These are phyloP conservation scores for Trypanosoma cruzi DNA, from an alignment of 208 protist genomes.

Conservation along the genomic window DNA sequence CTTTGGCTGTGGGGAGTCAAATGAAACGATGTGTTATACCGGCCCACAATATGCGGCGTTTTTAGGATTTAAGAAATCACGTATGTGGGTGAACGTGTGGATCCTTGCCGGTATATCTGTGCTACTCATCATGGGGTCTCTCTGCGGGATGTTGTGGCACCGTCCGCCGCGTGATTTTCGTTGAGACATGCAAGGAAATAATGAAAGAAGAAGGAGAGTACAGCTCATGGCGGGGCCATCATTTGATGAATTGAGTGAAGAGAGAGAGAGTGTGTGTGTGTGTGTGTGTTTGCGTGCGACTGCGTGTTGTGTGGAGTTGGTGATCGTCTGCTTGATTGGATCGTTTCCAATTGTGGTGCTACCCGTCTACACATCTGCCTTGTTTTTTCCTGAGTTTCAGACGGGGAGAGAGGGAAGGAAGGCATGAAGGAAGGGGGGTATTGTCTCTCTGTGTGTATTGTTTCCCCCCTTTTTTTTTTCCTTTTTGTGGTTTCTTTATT, in stretches of 20 bases:
- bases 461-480: neutral
- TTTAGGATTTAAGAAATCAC: slow-evolving; percentile 41
- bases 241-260: neutral
- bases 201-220: too few relatives aligned
- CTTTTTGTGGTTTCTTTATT: neutral
- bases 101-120: slow-evolving; percentile 38
- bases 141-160: slow-evolving; percentile 40
- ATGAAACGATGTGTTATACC: slow-evolving; percentile 43
- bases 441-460: neutral
- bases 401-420: neutral
- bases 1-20: slow-evolving; percentile 40
- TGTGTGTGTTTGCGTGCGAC: too few relatives aligned
- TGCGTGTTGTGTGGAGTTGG: too few relatives aligned
- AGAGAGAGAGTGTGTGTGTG: neutral
- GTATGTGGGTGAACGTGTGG: slow-evolving; percentile 50
- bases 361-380: too few relatives aligned
- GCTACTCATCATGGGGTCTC: slow-evolving; percentile 39
- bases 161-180: slow-evolving; percentile 5
- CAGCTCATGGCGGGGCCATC: neutral
- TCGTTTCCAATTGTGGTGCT: too few relatives aligned
- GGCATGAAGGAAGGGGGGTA: neutral
- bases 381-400: too few relatives aligned
- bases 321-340: too few relatives aligned
- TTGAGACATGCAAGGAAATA: neutral
- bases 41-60: slow-evolving; percentile 54